These are phyloP conservation scores for Magnaporthales sp. DNA, from an alignment of 2,329 filamentous ascomycete species.

Conservation along the genomic window DNA sequence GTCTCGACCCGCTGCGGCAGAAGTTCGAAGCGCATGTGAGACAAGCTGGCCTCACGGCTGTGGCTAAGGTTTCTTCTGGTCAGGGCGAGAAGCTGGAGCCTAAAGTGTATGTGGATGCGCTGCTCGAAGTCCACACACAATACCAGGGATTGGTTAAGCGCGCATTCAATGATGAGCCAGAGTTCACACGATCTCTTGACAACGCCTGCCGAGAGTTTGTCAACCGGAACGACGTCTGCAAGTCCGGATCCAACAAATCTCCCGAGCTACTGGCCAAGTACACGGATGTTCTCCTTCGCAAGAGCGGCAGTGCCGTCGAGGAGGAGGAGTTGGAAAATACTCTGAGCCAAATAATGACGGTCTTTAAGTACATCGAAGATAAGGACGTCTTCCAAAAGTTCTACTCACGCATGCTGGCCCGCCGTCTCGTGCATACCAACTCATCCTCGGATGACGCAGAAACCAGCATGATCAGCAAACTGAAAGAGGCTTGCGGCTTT, in stretches of 20 bases:
- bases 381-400: conserved; percentile 99
- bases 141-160: conserved; percentile 87
- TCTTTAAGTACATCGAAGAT: conserved; percentile 99
- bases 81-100: conserved; percentile 79
- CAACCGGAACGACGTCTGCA: conserved; percentile 95
- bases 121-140: conserved; percentile 88
- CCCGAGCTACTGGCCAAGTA: conserved; percentile 94
- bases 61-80: conserved; percentile 83
- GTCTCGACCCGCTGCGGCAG: conserved; percentile 76
- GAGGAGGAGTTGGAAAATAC: conserved; percentile 89
- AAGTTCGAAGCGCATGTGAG: conserved; percentile 90
- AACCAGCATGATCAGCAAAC: conserved; percentile 98
- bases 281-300: conserved; percentile 84
- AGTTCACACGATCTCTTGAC: conserved; percentile 91
- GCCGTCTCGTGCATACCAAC: conserved; percentile 87
- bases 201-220: conserved; percentile 98
- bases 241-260: conserved; percentile 84
- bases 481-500: conserved; percentile 97
- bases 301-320: conserved; percentile 85
- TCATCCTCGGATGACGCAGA: conserved; percentile 96
- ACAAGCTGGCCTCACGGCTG: conserved; percentile 78
- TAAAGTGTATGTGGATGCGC: conserved; percentile 90
- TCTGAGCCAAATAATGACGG: conserved; percentile 91
- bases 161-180: conserved; percentile 90
- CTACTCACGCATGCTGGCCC: conserved; percentile 93